These are phyloP conservation scores for Pittosporum tobira DNA, from an alignment of 129 eudicot genomes.

Conservation along the genomic window DNA sequence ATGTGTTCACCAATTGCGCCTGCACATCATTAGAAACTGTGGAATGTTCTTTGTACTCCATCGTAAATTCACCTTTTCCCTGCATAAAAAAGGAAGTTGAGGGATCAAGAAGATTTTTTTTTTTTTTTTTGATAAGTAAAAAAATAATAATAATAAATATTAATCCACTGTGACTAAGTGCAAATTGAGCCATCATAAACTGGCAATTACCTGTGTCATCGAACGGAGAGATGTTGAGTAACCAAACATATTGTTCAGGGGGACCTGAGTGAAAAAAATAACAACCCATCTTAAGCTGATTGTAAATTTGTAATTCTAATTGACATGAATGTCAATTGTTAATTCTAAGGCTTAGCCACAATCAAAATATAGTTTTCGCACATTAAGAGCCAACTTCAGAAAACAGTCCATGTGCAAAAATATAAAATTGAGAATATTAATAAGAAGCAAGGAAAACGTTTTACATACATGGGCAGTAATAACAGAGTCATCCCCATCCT, in stretches of 20 bases:
- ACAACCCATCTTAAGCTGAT: background rate
- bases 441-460: conserved; percentile 3
- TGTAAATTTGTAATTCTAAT: background rate
- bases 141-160: too few species aligned
- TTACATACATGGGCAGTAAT: conserved; percentile 73
- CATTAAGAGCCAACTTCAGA: background rate
- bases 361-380: too few species aligned
- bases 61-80: conserved; percentile 98
- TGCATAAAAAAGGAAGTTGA: conserved; percentile 15
- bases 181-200: background rate
- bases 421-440: too few species aligned
- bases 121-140: too few species aligned
- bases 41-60: conserved; percentile 86
- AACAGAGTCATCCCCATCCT: conserved; percentile 89
- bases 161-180: background rate
- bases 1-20: conserved; percentile 57
- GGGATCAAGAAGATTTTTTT: too few species aligned
- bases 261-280: conserved; percentile 45
- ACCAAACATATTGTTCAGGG: conserved; percentile 96
- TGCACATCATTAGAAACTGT: conserved; percentile 86
- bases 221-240: conserved; percentile 93
- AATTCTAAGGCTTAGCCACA: too few species aligned
- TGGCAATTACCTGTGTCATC: conserved; percentile 79
- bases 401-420: too few species aligned
- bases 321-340: too few species aligned